Percentiles rank a stretch among this genome's conserved stretches.
phyloP scores from a whole-genome alignment of 2,329 filamentous ascomycete genomes.

The Venturia aucupariae region DNA sequence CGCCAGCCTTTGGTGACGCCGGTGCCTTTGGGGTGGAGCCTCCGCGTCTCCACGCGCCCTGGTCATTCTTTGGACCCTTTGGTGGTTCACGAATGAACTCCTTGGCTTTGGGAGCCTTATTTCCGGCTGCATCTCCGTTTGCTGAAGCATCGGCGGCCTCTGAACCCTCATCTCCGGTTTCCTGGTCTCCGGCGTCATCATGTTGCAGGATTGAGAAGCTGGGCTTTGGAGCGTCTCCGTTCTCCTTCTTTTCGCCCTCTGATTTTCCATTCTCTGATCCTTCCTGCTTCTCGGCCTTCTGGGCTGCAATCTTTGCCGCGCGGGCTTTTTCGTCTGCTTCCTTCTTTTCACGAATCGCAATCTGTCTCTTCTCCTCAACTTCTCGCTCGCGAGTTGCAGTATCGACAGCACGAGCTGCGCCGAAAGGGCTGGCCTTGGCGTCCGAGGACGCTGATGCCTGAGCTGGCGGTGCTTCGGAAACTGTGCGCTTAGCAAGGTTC shows the following conservation, averaged over 20 bases:
- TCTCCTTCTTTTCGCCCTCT: constrained; percentile 24
- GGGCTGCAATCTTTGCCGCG: constrained; percentile 54
- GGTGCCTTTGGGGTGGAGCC: constrained; percentile 24
- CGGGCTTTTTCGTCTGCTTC: constrained; percentile 80
- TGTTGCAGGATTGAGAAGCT: constrained; percentile 45
- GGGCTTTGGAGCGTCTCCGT: constrained; percentile 15
- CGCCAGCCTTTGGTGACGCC: constrained; percentile 27
- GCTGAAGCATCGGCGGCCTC: constrained; percentile 38
- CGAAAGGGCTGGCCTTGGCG: constrained; percentile 85
- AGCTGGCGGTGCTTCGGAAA: constrained; percentile 59
- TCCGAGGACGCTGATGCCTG: constrained; percentile 42
- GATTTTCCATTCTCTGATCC: constrained; percentile 23
- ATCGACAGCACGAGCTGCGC: constrained; percentile 87
- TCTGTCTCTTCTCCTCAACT: constrained; percentile 77
- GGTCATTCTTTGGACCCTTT: constrained; percentile 18
- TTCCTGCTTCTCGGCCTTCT: constrained; percentile 42
- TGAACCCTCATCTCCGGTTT: constrained; percentile 23
- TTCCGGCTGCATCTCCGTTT: constrained; percentile 19
- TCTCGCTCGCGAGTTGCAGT: constrained; percentile 81
- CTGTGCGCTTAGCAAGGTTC: constrained; percentile 84
- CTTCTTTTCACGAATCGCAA: constrained; percentile 69
- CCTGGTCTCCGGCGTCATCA: constrained; percentile 25
- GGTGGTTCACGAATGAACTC: constrained; percentile 40
- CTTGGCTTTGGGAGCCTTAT: constrained; percentile 48
- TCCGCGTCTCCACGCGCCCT: constrained; percentile 23